Evolutionary conservation across 2,329 filamentous ascomycete species (phyloP).

Genomic region (Pestalotiopsis sp.): DNA sequence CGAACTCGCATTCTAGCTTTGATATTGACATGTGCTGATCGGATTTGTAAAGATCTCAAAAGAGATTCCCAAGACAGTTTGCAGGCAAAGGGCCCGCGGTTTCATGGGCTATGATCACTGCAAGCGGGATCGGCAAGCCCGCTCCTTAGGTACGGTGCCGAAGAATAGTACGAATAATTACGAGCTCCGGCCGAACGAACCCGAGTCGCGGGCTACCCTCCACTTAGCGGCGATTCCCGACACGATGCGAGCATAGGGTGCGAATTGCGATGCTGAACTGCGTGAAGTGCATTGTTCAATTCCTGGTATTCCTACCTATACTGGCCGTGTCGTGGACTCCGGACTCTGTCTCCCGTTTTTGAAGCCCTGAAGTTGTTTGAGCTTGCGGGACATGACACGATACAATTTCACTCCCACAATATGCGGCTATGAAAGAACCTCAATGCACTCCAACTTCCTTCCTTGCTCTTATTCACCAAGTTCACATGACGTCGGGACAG

Average conservation of each 20-base stretch:
- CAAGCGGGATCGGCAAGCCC: not conserved
- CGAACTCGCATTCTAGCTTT: not conserved
- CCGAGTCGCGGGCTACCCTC: not conserved
- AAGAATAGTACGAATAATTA: not conserved
- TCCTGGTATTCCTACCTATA: too few relatives aligned
- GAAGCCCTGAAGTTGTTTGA: too few relatives aligned
- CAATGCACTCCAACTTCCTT: too few relatives aligned
- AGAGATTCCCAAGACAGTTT: not conserved
- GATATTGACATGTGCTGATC: not conserved
- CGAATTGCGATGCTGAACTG: not conserved
- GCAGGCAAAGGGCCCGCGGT: not conserved
- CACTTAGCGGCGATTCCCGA: not conserved
- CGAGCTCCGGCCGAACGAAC: not conserved
- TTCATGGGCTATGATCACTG: not conserved
- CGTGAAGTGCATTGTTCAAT: too few relatives aligned
- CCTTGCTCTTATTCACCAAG: too few relatives aligned
- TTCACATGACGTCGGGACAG: too few relatives aligned
- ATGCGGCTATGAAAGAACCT: too few relatives aligned
- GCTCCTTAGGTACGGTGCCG: not conserved
- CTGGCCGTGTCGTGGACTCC: too few relatives aligned
- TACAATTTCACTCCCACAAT: too few relatives aligned
- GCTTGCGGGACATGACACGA: too few relatives aligned
- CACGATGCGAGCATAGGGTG: not conserved
- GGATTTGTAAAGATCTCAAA: not conserved
- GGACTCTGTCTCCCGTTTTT: too few relatives aligned